Evolutionary conservation across 2,329 filamentous ascomycete genomes (phyloP).

Genomic region (Dactylellina drechsleri): DNA sequence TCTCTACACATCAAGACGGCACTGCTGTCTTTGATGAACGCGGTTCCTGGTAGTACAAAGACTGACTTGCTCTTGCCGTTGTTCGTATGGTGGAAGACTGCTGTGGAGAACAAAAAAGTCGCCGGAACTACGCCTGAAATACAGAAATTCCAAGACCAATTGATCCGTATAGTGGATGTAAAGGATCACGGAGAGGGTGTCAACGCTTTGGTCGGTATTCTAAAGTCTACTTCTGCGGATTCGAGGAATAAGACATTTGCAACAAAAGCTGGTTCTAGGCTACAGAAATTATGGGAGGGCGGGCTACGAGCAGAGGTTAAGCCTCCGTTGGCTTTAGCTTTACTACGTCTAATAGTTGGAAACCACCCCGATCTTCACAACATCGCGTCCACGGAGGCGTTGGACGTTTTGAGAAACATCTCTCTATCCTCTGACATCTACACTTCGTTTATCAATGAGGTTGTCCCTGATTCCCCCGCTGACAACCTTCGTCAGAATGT

Average conservation of each 20-base stretch:
- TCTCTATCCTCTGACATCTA: conserved; percentile 67
- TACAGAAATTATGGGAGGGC: conserved; percentile 43
- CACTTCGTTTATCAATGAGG: conserved; percentile 40
- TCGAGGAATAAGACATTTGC: conserved; percentile 39
- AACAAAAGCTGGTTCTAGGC: conserved; percentile 51
- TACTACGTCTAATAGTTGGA: conserved; percentile 54
- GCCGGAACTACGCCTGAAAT: conserved; percentile 64
- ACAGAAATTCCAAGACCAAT: conserved; percentile 66
- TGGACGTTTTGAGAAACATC: conserved; percentile 77
- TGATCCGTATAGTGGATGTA: conserved; percentile 67
- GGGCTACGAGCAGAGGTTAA: conserved; percentile 49
- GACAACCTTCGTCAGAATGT: conserved; percentile 42
- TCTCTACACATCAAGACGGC: conserved; percentile 74
- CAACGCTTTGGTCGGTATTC: conserved; percentile 63
- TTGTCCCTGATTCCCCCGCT: conserved; percentile 34
- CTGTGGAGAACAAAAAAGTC: conserved; percentile 67
- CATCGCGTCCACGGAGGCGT: conserved; percentile 69
- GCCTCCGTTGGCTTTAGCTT: conserved; percentile 51
- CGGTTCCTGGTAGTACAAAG: conserved; percentile 77
- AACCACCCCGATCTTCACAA: conserved; percentile 54
- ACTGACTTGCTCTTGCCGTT: conserved; percentile 80
- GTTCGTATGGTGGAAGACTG: conserved; percentile 74
- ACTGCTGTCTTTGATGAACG: conserved; percentile 77
- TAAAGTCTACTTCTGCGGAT: conserved; percentile 37
- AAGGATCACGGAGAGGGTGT: conserved; percentile 69